phyloP scores from a whole-genome alignment of 352 stramenopile genomes.

The Pythium brassicae region DNA sequence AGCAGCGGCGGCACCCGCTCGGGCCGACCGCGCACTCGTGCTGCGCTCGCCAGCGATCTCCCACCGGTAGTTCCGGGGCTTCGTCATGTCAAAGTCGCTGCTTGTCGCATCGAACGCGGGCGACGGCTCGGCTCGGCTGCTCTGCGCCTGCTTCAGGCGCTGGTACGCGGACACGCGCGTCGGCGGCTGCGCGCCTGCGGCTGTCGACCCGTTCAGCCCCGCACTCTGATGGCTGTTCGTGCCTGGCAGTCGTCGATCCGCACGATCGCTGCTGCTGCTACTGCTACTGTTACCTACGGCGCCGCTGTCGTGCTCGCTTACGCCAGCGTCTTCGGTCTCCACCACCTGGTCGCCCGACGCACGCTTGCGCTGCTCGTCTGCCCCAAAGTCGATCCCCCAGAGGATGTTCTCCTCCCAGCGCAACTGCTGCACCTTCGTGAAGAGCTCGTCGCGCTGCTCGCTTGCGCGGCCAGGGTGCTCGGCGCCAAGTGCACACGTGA shows the following conservation, averaged over 20 bases:
- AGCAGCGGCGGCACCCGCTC: too few relatives aligned
- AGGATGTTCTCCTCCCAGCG: constrained; percentile 80
- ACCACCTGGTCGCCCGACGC: constrained; percentile 10
- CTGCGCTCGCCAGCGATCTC: not conserved
- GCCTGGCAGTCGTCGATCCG: too few relatives aligned
- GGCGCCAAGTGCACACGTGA: constrained; percentile 30
- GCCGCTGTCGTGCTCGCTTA: not conserved
- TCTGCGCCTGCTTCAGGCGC: not conserved
- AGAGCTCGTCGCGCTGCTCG: constrained; percentile 47
- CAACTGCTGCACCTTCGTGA: constrained; percentile 78
- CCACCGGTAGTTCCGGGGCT: constrained; percentile 67
- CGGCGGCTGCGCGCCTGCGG: not conserved
- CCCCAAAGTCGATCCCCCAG: constrained; percentile 62
- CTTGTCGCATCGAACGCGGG: not conserved
- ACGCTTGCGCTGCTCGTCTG: constrained; percentile 16
- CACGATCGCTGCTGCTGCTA: too few relatives aligned
- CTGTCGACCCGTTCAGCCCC: not conserved
- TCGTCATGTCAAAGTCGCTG: constrained; percentile 65
- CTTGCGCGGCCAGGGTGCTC: constrained; percentile 10
- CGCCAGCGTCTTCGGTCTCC: constrained; percentile 4
- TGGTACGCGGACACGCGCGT: not conserved
- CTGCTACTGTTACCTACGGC: not conserved
- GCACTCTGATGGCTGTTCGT: not conserved
- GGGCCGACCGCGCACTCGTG: not conserved
- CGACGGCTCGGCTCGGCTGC: not conserved